phyloP scores from a whole-genome alignment of 2,329 filamentous ascomycete genomes.

The Verticillium dahliae region DNA sequence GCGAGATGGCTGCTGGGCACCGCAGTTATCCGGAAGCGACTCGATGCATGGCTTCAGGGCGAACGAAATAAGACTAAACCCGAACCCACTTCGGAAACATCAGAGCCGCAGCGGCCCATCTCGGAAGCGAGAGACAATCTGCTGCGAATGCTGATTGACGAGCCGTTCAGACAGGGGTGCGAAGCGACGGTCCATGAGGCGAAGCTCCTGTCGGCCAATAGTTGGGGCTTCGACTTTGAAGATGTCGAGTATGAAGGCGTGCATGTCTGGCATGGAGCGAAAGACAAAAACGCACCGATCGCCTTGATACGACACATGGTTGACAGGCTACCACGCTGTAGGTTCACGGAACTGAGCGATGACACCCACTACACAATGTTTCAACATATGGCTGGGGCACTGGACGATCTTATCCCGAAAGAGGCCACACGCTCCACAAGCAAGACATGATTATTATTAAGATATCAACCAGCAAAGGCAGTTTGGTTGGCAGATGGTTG shows the following conservation, averaged over 20 bases:
- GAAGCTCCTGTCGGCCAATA: slow-evolving; percentile 13
- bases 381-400: not conserved
- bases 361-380: not conserved
- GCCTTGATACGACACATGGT: slow-evolving; percentile 10
- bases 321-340: not conserved
- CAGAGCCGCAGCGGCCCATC: not conserved
- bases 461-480: too few species aligned
- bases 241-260: slow-evolving; percentile 18
- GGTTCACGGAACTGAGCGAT: not conserved
- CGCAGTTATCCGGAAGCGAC: slow-evolving; percentile 4
- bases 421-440: too few species aligned
- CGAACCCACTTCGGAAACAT: not conserved
- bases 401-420: not conserved
- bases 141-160: slow-evolving; percentile 16
- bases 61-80: not conserved
- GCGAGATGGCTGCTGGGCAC: slow-evolving; percentile 10
- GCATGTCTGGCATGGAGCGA: slow-evolving; percentile 24
- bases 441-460: too few species aligned
- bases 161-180: slow-evolving; percentile 21
- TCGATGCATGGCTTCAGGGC: not conserved
- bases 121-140: slow-evolving; percentile 5
- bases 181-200: slow-evolving; percentile 19
- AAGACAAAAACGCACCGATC: slow-evolving; percentile 24
- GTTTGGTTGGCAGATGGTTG: too few species aligned
- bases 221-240: slow-evolving; percentile 23